Percentiles rank a stretch among this genome's conserved stretches.
These are phyloP conservation scores for Trametes sp. DNA, from an alignment of 1,284 basidiomycete genomes.

Conservation along the genomic window DNA sequence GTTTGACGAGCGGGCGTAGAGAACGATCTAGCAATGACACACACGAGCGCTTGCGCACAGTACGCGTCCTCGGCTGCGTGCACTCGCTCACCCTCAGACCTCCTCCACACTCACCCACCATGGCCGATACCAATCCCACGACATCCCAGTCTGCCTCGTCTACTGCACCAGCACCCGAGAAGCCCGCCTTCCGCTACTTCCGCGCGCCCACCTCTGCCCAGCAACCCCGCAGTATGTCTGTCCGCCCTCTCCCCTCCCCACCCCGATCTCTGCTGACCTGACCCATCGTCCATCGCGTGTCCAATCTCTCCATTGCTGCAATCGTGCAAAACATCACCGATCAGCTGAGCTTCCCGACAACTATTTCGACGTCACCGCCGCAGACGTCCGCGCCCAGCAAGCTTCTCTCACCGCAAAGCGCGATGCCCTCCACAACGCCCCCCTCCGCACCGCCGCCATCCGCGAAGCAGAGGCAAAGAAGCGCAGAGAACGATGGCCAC, in stretches of 20 bases:
- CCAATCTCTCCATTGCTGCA: too few relatives aligned
- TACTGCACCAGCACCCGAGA: conserved; percentile 3
- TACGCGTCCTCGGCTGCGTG: background rate
- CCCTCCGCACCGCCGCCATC: conserved; percentile 73
- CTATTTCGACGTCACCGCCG: conserved; percentile 77
- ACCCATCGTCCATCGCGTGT: background rate
- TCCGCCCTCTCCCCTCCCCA: conserved; percentile 2
- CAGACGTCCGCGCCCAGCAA: conserved; percentile 79
- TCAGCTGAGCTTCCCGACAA: conserved; percentile 65
- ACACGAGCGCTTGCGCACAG: background rate
- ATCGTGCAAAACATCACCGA: background rate
- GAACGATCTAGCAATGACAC: too few relatives aligned
- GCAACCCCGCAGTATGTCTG: conserved; percentile 30
- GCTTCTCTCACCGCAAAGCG: conserved; percentile 66
- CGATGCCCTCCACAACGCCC: conserved; percentile 76
- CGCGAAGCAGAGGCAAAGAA: conserved; percentile 72
- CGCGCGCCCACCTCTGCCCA: conserved; percentile 29
- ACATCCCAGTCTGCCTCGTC: background rate
- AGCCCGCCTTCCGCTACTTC: conserved; percentile 31
- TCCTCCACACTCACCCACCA: background rate
- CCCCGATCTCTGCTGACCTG: background rate
- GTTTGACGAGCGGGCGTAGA: too few relatives aligned
- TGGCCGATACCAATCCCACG: background rate
- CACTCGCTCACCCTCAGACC: background rate
- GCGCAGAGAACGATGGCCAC: conserved; percentile 74